Percentiles rank a stretch among this genome's conserved stretches.
Conservation (phyloP, 371 early-diverging fungal species). For the Mucor mucedo region DNA sequence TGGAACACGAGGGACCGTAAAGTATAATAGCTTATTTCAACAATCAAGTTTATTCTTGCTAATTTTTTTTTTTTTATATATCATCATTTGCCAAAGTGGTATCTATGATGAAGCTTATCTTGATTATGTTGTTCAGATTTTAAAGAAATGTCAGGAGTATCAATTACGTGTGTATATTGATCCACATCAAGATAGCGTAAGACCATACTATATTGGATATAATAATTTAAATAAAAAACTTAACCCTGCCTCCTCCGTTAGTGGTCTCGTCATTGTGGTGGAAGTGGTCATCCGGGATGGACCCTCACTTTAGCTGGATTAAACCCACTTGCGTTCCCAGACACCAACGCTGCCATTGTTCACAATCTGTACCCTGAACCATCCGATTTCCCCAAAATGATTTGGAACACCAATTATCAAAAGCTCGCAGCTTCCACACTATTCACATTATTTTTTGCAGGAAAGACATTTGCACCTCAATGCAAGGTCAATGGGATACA, state of each 20-base stretch:
- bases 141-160: constrained; percentile 66
- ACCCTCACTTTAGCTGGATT: constrained; percentile 78
- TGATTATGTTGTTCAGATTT: constrained; percentile 71
- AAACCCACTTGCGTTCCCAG: constrained; percentile 63
- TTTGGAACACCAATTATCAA: constrained; percentile 88
- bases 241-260: constrained; percentile 14
- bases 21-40: constrained; percentile 11
- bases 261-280: constrained; percentile 83
- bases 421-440: constrained; percentile 85
- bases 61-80: constrained; percentile 18
- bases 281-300: constrained; percentile 90
- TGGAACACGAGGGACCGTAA: constrained; percentile 82
- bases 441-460: constrained; percentile 85
- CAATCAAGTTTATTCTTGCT: constrained; percentile 12
- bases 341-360: constrained; percentile 76
- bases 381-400: constrained; percentile 75
- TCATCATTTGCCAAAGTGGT: constrained; percentile 53
- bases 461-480: constrained; percentile 75
- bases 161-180: constrained; percentile 83
- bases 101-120: constrained; percentile 85
- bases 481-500: constrained; percentile 54
- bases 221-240: not conserved
- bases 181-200: constrained; percentile 79
- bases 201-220: constrained; percentile 6
- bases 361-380: constrained; percentile 76